Percentiles rank a stretch among this genome's conserved stretches.
phyloP scores from a whole-genome alignment of 1,284 basidiomycete species.

The Meira miltonrushii region DNA sequence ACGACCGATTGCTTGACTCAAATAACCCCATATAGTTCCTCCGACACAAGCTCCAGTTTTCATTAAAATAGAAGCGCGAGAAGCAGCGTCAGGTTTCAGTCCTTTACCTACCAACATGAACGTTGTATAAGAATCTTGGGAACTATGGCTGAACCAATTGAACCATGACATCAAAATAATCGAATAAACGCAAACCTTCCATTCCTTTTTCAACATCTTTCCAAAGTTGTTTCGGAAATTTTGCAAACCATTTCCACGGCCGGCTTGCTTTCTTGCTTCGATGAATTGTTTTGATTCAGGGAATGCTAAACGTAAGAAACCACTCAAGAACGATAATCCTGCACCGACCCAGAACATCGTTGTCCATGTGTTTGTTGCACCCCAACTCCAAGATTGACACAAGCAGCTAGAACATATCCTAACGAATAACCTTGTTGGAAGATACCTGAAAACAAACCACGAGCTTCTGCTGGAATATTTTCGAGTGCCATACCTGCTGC shows the following conservation, averaged over 20 bases:
- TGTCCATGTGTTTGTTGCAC: conserved; percentile 21
- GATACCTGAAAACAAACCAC: conserved; percentile 34
- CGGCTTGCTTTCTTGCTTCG: conserved; percentile 20
- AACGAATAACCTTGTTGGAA: conserved; percentile 35
- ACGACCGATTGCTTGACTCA: conserved; percentile 30
- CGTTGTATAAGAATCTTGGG: conserved; percentile 31
- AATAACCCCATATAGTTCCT: conserved; percentile 31
- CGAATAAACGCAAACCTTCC: conserved; percentile 9
- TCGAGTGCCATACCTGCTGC: conserved; percentile 18
- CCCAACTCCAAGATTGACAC: conserved; percentile 32
- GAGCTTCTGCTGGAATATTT: conserved; percentile 25
- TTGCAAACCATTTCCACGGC: conserved; percentile 23
- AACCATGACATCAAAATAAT: conserved; percentile 25
- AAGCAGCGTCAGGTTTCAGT: conserved; percentile 25
- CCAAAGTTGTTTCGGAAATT: conserved; percentile 20
- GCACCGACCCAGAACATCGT: conserved; percentile 41
- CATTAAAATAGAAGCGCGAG: conserved; percentile 31
- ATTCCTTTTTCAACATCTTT: conserved; percentile 18
- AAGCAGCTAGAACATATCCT: conserved; percentile 36
- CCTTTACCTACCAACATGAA: conserved; percentile 28
- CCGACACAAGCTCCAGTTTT: conserved; percentile 26
- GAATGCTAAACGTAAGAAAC: conserved; percentile 24
- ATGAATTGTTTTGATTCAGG: conserved; percentile 39
- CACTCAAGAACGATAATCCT: conserved; percentile 23
- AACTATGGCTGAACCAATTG: conserved; percentile 24